phyloP scores from a whole-genome alignment of 176 grass and related monocot genomes.

The Oryza meridionalis region DNA sequence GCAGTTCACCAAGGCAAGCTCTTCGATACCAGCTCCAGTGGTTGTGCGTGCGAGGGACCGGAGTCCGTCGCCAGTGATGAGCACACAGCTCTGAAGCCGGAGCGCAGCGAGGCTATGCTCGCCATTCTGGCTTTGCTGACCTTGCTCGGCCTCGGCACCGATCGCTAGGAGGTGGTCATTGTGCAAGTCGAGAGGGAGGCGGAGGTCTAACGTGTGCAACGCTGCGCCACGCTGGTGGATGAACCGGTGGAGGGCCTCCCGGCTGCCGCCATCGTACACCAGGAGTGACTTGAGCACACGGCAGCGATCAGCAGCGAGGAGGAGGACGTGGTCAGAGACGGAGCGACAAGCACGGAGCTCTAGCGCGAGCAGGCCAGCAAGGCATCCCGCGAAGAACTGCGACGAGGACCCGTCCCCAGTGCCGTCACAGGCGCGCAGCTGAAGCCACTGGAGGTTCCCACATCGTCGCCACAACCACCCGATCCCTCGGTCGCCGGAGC shows the following conservation, averaged over 20 bases:
- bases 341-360: constrained; percentile 89
- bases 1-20: constrained; percentile 84
- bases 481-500: constrained; percentile 61
- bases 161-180: constrained; percentile 87
- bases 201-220: constrained; percentile 79
- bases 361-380: constrained; percentile 55
- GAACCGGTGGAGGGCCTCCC: constrained; percentile 77
- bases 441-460: constrained; percentile 63
- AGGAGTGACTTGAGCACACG: constrained; percentile 64
- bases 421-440: constrained; percentile 81
- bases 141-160: constrained; percentile 34
- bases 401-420: constrained; percentile 65
- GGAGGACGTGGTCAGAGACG: constrained; percentile 79
- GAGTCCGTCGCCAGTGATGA: constrained; percentile 84
- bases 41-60: constrained; percentile 69
- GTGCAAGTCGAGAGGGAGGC: constrained; percentile 88
- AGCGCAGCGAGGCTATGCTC: constrained; percentile 45
- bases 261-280: constrained; percentile 82
- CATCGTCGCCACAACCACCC: constrained; percentile 79
- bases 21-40: constrained; percentile 65
- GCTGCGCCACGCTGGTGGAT: constrained; percentile 67
- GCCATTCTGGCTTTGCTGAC: neutral
- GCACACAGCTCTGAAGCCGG: constrained; percentile 89
- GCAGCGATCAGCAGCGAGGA: constrained; percentile 71
- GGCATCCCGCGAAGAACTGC: constrained; percentile 53